Percentiles rank a stretch among this genome's conserved stretches.
These are phyloP conservation scores for Actinomortierella ambigua DNA, from an alignment of 371 early-diverging fungal species.

Conservation along the genomic window DNA sequence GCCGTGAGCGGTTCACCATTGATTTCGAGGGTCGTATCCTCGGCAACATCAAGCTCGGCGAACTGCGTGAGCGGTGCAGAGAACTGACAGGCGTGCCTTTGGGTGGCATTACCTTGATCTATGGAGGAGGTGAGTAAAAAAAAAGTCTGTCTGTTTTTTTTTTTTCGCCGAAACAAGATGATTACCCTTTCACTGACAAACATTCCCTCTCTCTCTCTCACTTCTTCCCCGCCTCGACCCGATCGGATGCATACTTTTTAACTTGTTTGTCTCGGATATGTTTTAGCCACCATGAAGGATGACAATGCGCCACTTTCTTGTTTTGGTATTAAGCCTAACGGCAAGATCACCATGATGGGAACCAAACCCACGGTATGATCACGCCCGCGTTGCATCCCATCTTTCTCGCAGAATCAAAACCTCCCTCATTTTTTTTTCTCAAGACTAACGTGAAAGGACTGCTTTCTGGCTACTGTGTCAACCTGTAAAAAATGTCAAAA, in stretches of 20 bases:
- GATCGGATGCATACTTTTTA: too few relatives aligned
- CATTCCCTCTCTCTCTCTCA: too few relatives aligned
- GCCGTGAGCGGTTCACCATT: slow-evolving; percentile 19
- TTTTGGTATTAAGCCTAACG: slow-evolving; percentile 58
- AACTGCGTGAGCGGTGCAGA: slow-evolving; percentile 26
- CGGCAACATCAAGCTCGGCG: slow-evolving; percentile 25
- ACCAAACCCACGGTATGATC: slow-evolving; percentile 60
- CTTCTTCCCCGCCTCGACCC: too few relatives aligned
- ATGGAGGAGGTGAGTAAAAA: too few relatives aligned
- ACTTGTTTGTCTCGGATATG: slow-evolving; percentile 1
- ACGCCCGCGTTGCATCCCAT: not conserved
- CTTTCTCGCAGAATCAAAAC: not conserved
- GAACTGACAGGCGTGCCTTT: slow-evolving; percentile 39
- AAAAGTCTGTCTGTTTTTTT: too few relatives aligned
- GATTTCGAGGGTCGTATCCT: slow-evolving; percentile 34
- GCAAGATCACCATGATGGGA: slow-evolving; percentile 56
- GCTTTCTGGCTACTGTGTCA: not conserved
- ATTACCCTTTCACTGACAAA: too few relatives aligned
- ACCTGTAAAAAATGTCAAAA: slow-evolving; percentile 10
- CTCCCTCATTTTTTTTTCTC: not conserved
- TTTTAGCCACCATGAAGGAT: slow-evolving; percentile 61
- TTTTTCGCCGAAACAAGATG: too few relatives aligned
- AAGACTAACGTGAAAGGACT: not conserved
- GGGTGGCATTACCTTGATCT: slow-evolving; percentile 19
- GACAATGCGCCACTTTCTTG: slow-evolving; percentile 61